Evolutionary conservation across 352 stramenopile genomes (phyloP), one percentile per base, ranked within the genome.

Genomic region (Halophytophthora polymorphica): DNA sequence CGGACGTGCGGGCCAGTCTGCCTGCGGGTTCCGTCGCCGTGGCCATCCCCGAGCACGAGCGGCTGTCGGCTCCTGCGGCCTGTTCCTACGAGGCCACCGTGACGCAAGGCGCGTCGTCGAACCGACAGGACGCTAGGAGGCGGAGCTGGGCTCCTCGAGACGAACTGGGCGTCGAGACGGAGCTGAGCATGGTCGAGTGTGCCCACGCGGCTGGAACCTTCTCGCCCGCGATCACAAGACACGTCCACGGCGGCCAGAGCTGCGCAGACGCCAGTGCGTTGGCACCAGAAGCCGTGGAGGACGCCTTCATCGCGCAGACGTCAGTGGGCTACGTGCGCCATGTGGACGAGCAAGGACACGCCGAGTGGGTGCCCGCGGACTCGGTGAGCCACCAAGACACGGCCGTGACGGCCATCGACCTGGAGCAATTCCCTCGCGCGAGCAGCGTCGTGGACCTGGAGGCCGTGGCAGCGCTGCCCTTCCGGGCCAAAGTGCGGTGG

Each of bases 261-360:
- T 33, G 39, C 37, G 36, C 18, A 19, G 50, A 44, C 15, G 45
- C 19, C 19, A 54, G 23, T 17, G 1, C 35, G 53, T 17, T 60
- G n/a, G n/a, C 48, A 21, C 37, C 47, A 44, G 53, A 54, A 45
- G 25, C 40, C 21, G 35, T 15, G 31, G 61, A 49, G 45, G 50
- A 66, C 41, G 54, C 55, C 42, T 70, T 89, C 31, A 88, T 90
- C 41, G 61, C 77, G 0, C 77, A 90, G 45, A 61, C 68, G 19
- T 93, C 83, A 0, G 70, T 90, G 10, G 83, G 83, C 11, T 93
- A 93, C 37, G 68, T 93, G 17, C 76, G 80, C 10, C 73, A 90
- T 45, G 71, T 88, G 4, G 78, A 93, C 33, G 71, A 81, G 2
- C 53, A 77, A 25, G 83, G 83, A 2, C 73, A 86, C 29, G 68